phyloP scores from a whole-genome alignment of 2,329 filamentous ascomycete genomes.

The Nannizzia gypsea region DNA sequence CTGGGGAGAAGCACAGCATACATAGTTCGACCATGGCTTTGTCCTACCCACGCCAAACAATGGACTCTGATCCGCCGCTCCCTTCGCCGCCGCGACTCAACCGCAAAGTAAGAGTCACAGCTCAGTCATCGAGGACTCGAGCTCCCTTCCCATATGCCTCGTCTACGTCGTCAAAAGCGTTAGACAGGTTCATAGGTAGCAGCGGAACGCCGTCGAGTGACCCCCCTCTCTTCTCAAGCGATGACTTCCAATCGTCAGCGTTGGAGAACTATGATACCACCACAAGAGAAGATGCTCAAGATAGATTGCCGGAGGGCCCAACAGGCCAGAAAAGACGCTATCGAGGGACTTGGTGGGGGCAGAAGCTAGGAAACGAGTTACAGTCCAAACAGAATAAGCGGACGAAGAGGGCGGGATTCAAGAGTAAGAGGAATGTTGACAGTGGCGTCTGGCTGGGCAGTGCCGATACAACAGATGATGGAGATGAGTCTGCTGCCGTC shows the following conservation, averaged over 20 bases:
- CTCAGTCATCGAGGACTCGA: conserved; percentile 8
- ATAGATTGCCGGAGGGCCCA: conserved; percentile 8
- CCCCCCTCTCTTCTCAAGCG: conserved; percentile 37
- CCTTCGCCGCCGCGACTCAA: conserved; percentile 19
- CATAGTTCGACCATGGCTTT: too few relatives aligned
- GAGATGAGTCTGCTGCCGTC: not conserved
- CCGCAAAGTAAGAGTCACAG: conserved; percentile 3
- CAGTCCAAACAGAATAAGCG: conserved; percentile 21
- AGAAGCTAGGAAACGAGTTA: conserved; percentile 20
- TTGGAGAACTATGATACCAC: conserved; percentile 32
- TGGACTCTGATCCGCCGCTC: conserved; percentile 30
- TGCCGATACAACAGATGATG: conserved; percentile 22
- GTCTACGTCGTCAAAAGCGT: conserved; percentile 16
- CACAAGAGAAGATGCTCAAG: conserved; percentile 15
- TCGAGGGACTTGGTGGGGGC: conserved; percentile 36
- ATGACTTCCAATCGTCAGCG: conserved; percentile 35
- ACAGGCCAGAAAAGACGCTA: conserved; percentile 28
- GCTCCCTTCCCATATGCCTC: conserved; percentile 15
- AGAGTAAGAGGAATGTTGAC: conserved; percentile 34
- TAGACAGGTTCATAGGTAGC: not conserved
- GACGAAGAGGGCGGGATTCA: conserved; percentile 32
- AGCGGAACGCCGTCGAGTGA: conserved; percentile 28
- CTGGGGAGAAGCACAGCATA: not conserved
- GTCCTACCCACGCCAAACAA: conserved; percentile 10
- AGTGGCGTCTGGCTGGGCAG: conserved; percentile 40